phyloP scores from a whole-genome alignment of 176 grass and related monocot species.

The Oropetium thomaeum region DNA sequence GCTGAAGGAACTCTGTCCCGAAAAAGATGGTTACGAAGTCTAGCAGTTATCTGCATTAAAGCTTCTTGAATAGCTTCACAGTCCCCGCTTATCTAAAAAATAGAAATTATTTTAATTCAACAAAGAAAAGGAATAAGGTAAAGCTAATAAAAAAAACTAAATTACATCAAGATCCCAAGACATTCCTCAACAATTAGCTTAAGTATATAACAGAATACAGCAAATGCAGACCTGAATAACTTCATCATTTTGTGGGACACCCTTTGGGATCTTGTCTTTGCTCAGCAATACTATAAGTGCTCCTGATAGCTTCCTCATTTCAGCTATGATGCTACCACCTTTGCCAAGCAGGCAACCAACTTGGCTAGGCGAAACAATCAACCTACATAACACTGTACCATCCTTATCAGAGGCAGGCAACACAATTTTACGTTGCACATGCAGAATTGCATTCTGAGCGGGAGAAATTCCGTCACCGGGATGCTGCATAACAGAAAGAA shows the following conservation, averaged over 20 bases:
- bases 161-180: not conserved
- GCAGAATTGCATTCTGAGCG: constrained; percentile 84
- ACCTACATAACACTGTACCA: constrained; percentile 38
- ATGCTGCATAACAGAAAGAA: constrained; percentile 54
- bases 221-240: constrained; percentile 68
- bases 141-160: constrained; percentile 4
- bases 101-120: constrained; percentile 24
- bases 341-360: constrained; percentile 91
- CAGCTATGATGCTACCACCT: constrained; percentile 79
- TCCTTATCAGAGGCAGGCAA: constrained; percentile 45
- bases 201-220: constrained; percentile 3
- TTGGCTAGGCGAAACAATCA: constrained; percentile 76
- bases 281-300: constrained; percentile 76
- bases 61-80: constrained; percentile 85
- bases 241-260: constrained; percentile 70
- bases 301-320: constrained; percentile 93
- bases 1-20: constrained; percentile 54
- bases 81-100: constrained; percentile 66
- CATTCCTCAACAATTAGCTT: not conserved
- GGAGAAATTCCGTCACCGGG: constrained; percentile 78
- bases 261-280: constrained; percentile 72
- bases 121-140: constrained; percentile 3
- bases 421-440: constrained; percentile 71
- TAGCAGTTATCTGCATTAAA: constrained; percentile 78
- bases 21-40: constrained; percentile 83